A percentile compares a stretch with the other conserved stretches of the same genome.
These are phyloP conservation scores for Coemansia sp. DNA, from an alignment of 192 early-diverging fungal species.

Conservation along the genomic window DNA sequence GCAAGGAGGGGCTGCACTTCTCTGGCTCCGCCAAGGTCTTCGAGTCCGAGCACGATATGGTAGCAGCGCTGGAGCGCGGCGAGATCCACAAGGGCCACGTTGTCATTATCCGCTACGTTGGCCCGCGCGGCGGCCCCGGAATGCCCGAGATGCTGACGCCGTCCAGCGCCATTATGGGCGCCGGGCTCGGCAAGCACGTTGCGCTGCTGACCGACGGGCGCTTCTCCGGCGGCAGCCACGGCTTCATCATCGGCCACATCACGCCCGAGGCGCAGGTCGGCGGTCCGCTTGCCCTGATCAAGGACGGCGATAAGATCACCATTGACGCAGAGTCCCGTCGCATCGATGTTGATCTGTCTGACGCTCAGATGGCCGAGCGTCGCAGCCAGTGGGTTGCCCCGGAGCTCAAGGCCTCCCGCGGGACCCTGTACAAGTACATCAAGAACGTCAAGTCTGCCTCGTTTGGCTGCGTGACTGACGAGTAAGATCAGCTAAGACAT, in stretches of 20 bases:
- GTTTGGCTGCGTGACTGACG: slow-evolving; percentile 86
- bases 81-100: slow-evolving; percentile 93
- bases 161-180: slow-evolving; percentile 97
- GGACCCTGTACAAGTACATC: slow-evolving; percentile 93
- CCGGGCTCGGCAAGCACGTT: slow-evolving; percentile 96
- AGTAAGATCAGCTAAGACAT: slow-evolving; percentile 35
- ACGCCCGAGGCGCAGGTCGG: slow-evolving; percentile 97
- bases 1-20: slow-evolving; percentile 95
- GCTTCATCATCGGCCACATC: slow-evolving; percentile 99
- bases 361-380: slow-evolving; percentile 75
- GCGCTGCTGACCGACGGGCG: slow-evolving; percentile 97
- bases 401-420: slow-evolving; percentile 81
- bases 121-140: slow-evolving; percentile 96
- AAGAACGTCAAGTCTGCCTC: slow-evolving; percentile 78
- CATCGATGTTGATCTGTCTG: slow-evolving; percentile 76
- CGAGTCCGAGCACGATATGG: slow-evolving; percentile 91
- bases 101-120: slow-evolving; percentile 94
- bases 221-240: slow-evolving; percentile 98
- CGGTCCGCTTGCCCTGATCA: slow-evolving; percentile 90
- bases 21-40: slow-evolving; percentile 86
- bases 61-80: slow-evolving; percentile 80
- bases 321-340: slow-evolving; percentile 83
- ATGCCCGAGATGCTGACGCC: slow-evolving; percentile 99
- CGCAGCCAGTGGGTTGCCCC: slow-evolving; percentile 75
- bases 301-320: slow-evolving; percentile 84